A percentile compares a stretch with the other conserved stretches of the same genome.
Evolutionary conservation across 2,329 filamentous ascomycete genomes (phyloP).

Genomic region (Fusarium sacchari): DNA sequence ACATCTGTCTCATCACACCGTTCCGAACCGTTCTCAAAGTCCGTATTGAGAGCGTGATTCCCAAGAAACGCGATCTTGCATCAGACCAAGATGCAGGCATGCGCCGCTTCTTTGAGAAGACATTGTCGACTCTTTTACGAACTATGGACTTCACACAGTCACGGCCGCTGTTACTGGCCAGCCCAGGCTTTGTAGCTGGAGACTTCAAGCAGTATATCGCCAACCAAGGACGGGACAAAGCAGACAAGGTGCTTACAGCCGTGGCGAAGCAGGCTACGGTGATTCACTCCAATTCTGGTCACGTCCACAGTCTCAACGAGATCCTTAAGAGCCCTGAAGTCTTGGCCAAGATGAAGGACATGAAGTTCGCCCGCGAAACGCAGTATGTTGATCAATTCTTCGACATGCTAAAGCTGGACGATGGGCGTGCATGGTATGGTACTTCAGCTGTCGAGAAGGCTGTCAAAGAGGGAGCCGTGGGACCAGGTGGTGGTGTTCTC

Average conservation of each 20-base stretch:
- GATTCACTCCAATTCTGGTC: conserved; percentile 85
- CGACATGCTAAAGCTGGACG: conserved; percentile 80
- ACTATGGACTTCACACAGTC: conserved; percentile 78
- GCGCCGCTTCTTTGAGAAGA: conserved; percentile 78
- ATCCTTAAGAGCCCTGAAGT: conserved; percentile 86
- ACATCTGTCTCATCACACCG: conserved; percentile 84
- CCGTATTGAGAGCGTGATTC: conserved; percentile 70
- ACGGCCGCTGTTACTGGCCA: conserved; percentile 83
- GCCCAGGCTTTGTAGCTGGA: conserved; percentile 85
- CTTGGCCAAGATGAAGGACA: conserved; percentile 79
- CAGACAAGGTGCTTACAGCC: conserved; percentile 74
- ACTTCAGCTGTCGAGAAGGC: conserved; percentile 83
- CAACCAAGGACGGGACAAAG: conserved; percentile 65
- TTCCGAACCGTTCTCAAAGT: conserved; percentile 78
- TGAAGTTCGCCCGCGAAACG: conserved; percentile 88
- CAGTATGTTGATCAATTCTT: conserved; percentile 86
- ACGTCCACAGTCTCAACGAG: conserved; percentile 88
- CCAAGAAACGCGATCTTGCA: conserved; percentile 72
- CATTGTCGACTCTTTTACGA: conserved; percentile 77
- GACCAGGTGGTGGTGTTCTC: conserved; percentile 78
- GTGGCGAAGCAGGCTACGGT: conserved; percentile 73
- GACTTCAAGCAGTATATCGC: conserved; percentile 81
- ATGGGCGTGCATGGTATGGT: conserved; percentile 92
- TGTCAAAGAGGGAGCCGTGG: conserved; percentile 87
- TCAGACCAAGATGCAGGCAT: conserved; percentile 77